Conservation (phyloP, 1,139 yeast species). For the Sugiyamaella novakii region DNA sequence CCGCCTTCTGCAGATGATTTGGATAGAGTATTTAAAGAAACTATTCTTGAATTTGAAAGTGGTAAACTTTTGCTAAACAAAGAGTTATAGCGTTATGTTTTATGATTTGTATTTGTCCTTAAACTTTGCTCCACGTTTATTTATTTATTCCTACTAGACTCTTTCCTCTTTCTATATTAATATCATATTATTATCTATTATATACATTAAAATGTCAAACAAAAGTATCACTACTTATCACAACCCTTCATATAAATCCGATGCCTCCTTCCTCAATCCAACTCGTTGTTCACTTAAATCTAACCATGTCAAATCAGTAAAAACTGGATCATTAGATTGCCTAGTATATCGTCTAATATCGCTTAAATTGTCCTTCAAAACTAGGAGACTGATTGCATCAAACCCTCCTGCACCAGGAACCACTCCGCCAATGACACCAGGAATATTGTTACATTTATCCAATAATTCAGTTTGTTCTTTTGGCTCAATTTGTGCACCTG, state of each 20-base stretch:
- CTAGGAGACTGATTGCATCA: constrained; percentile 83
- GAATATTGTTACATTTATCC: constrained; percentile 57
- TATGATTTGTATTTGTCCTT: no score
- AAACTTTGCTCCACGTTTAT: no score
- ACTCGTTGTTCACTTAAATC: constrained; percentile 38
- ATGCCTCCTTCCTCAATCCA: constrained; percentile 38
- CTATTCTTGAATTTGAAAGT: constrained; percentile 14
- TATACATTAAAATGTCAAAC: neutral
- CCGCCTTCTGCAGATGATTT: constrained; percentile 9
- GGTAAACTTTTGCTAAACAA: neutral
- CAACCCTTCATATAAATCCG: constrained; percentile 12
- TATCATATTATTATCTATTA: constrained; percentile 9
- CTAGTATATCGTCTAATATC: constrained; percentile 45
- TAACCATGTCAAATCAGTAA: constrained; percentile 40
- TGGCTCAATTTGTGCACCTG: constrained; percentile 93
- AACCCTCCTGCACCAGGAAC: constrained; percentile 99
- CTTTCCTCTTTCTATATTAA: no score
- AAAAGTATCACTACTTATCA: neutral
- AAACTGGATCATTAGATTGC: constrained; percentile 26
- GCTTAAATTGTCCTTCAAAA: constrained; percentile 51
- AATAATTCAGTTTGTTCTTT: constrained; percentile 67
- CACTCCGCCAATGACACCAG: constrained; percentile 89
- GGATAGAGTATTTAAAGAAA: constrained; percentile 16
- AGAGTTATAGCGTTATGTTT: no score
- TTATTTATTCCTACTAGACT: no score